Evolutionary conservation across 768 basidiomycete species (phyloP), one percentile per base, ranked within the genome.

Genomic region (Cantharellus cinnabarinus): DNA sequence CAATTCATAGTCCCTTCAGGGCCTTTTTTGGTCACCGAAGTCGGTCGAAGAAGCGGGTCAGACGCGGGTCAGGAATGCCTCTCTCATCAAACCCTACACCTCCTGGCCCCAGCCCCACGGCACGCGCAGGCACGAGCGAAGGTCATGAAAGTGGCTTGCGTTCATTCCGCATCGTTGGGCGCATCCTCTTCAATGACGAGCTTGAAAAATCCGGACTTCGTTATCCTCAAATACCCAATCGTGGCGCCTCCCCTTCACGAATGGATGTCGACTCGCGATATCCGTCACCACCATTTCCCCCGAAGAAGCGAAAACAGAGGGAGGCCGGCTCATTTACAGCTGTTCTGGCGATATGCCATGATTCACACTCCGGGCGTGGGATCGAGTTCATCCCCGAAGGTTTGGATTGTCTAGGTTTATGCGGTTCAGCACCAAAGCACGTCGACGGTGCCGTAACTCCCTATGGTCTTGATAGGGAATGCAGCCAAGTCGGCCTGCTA

Each of bases 341-440:
- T 3, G 69, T 72, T 58, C 68, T 72, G 56, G 71, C 70, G 1
- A 70, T 72, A 5, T 72, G 71, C 61, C 70, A 71, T 61, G 71
- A 70, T 5, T 60, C 69, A 4, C 64, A 67, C 1, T 65, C 67
- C 50, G 70, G 70, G 4, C 10, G 38, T 37, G 20, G 20, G 20
- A 77, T 93, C 56, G 80, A 87, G 68, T 88, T 93, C 62, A 68
- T 81, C n/a, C 77, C 83, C 0, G 82, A 93, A 55, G 89, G 86
- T 0, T 74, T 91, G 58, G 75, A 79, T 63, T 78, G 80, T 67
- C 74, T 93, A 59, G 87, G 86, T 0, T 70, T 91, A 62, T 81
- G 82, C 64, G 65, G 66, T 42, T 69, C 68, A 39, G 65, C 66
- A 50, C 69, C 69, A 39, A 68, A 68, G 2, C 71, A 40, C 20